These are phyloP conservation scores for Dovyalis caffra DNA, from an alignment of 345 rosid species.

Conservation along the genomic window DNA sequence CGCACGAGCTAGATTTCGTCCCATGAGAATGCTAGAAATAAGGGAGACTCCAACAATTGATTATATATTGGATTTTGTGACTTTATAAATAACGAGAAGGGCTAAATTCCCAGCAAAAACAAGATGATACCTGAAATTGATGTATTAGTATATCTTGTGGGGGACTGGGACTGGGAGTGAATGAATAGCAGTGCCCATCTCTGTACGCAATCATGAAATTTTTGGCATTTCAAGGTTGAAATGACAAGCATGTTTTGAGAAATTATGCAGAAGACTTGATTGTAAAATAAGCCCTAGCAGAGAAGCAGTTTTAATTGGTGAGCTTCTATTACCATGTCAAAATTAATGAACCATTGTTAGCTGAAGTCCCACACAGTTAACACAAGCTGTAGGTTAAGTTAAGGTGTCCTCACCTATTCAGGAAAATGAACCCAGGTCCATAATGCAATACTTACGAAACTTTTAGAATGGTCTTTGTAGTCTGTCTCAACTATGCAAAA, in stretches of 20 bases:
- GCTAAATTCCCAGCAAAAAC: neutral
- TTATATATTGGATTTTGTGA: neutral
- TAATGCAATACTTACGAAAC: neutral
- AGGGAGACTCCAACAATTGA: neutral
- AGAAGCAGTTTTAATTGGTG: neutral
- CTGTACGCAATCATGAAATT: neutral
- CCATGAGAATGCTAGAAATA: neutral
- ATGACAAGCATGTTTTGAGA: neutral
- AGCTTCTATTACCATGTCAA: neutral
- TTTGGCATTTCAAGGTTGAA: neutral
- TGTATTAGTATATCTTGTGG: conserved; percentile 4
- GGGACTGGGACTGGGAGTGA: neutral
- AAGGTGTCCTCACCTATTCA: neutral
- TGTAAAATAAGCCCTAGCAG: neutral
- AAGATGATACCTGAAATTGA: neutral
- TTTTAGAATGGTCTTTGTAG: neutral
- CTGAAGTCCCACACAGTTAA: neutral
- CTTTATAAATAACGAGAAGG: neutral
- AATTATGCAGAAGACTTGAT: neutral
- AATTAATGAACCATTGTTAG: neutral
- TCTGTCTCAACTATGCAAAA: neutral
- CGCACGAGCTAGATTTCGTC: neutral
- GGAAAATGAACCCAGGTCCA: neutral
- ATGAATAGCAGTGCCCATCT: neutral
- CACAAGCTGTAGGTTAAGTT: neutral